These are phyloP conservation scores for Cyberlindnera maclurae DNA, from an alignment of 805 yeast species.

Conservation along the genomic window DNA sequence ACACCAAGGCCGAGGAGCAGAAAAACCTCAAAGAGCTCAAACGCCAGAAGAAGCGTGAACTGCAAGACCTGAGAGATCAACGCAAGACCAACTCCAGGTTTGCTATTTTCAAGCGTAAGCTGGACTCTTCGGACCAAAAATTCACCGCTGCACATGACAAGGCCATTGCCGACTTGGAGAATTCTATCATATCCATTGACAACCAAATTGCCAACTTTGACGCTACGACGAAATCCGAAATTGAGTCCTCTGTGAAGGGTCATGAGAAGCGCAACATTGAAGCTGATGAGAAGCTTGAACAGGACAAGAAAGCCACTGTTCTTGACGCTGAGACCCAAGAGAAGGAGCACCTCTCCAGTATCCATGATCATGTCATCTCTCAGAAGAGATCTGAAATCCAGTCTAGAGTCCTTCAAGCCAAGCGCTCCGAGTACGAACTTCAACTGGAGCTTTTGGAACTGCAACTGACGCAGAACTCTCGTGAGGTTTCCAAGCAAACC, in stretches of 20 bases:
- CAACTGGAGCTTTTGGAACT: slow-evolving; percentile 18
- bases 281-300: slow-evolving; percentile 17
- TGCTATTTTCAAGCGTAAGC: slow-evolving; percentile 22
- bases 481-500: slow-evolving; percentile 19
- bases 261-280: slow-evolving; percentile 10
- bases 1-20: slow-evolving; percentile 21
- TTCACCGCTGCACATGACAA: slow-evolving; percentile 13
- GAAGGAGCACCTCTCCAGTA: slow-evolving; percentile 11
- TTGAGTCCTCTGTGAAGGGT: slow-evolving; percentile 11
- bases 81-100: slow-evolving; percentile 20
- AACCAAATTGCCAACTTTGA: slow-evolving; percentile 17
- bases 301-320: slow-evolving; percentile 13
- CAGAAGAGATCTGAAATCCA: slow-evolving; percentile 21
- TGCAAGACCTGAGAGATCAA: slow-evolving; percentile 21
- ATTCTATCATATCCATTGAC: slow-evolving; percentile 16
- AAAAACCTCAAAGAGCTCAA: slow-evolving; percentile 18
- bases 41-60: slow-evolving; percentile 21
- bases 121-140: slow-evolving; percentile 18
- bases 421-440: slow-evolving; percentile 21
- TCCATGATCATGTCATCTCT: slow-evolving; percentile 15
- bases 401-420: slow-evolving; percentile 22
- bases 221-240: slow-evolving; percentile 17
- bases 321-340: slow-evolving; percentile 14
- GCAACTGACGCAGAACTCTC: slow-evolving; percentile 20
- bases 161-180: slow-evolving; percentile 17